Evolutionary conservation across 2,329 filamentous ascomycete genomes (phyloP).

Genomic region (Bipolaris cookei): DNA sequence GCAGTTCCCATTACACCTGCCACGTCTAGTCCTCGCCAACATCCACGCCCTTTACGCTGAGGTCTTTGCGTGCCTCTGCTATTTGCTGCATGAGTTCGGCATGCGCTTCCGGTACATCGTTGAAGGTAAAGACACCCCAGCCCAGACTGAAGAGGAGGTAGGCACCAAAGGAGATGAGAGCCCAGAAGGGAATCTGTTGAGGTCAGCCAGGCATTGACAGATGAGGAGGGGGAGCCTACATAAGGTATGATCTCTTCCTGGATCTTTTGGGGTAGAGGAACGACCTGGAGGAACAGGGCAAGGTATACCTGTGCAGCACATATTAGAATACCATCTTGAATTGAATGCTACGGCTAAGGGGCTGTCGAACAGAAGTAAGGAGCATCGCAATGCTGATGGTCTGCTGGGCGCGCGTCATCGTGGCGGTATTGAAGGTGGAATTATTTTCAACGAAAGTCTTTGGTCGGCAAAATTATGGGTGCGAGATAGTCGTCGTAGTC

Average conservation of each 20-base stretch:
- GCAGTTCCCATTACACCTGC: constrained; percentile 3
- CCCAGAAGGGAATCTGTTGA: constrained; percentile 86
- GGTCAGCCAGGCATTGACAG: constrained; percentile 10
- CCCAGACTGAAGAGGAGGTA: constrained; percentile 92
- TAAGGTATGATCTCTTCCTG: constrained; percentile 88
- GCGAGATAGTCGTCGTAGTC: constrained; percentile 21
- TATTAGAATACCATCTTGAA: constrained; percentile 26
- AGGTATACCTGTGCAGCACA: constrained; percentile 76
- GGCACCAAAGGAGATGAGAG: constrained; percentile 86
- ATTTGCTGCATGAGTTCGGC: constrained; percentile 88
- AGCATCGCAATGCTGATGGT: constrained; percentile 87
- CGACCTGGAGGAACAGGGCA: constrained; percentile 79
- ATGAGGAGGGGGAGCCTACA: constrained; percentile 63
- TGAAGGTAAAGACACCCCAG: constrained; percentile 92
- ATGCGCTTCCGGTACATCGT: constrained; percentile 91
- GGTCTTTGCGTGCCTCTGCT: constrained; percentile 73
- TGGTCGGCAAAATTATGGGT: constrained; percentile 22
- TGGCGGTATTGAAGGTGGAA: constrained; percentile 42
- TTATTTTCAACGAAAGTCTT: constrained; percentile 27
- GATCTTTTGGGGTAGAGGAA: constrained; percentile 77
- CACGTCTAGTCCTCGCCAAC: constrained; percentile 66
- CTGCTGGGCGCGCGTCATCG: constrained; percentile 93
- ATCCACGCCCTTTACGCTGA: constrained; percentile 76
- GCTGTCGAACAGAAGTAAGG: constrained; percentile 76
- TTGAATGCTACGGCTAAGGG: constrained; percentile 9